Evolutionary conservation across 73 alveolate genomes (phyloP).

Genomic region (Paramecium sonneborni): DNA sequence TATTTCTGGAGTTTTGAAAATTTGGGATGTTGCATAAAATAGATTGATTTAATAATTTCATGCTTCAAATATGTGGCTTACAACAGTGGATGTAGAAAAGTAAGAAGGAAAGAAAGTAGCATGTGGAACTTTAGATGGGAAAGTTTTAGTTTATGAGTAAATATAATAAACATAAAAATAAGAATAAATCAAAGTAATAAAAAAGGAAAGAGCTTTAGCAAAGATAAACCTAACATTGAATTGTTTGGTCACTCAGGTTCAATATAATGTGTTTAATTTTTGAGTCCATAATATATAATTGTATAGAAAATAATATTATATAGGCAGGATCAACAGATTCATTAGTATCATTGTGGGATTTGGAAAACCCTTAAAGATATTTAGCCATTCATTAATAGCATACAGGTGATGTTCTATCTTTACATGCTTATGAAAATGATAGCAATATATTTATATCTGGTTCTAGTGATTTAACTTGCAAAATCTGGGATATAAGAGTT

Average conservation of each 20-base stretch:
- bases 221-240: constrained; percentile 59
- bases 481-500: constrained; percentile 65
- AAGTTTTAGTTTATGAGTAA: constrained; percentile 62
- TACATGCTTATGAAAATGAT: constrained; percentile 58
- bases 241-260: constrained; percentile 67
- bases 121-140: constrained; percentile 65
- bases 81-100: constrained; percentile 67
- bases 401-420: constrained; percentile 63
- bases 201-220: constrained; percentile 53
- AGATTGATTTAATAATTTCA: constrained; percentile 50
- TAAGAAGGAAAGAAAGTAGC: constrained; percentile 64
- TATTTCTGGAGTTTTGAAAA: constrained; percentile 62
- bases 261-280: constrained; percentile 51
- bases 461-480: constrained; percentile 61
- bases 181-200: constrained; percentile 62
- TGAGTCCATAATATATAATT: constrained; percentile 58
- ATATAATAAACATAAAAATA: neutral
- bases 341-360: constrained; percentile 66
- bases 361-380: constrained; percentile 56
- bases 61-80: constrained; percentile 66
- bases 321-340: constrained; percentile 70
- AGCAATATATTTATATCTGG: constrained; percentile 61
- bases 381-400: constrained; percentile 57
- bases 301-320: neutral
- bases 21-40: constrained; percentile 61